These are phyloP conservation scores for Fragaria ananassa DNA, from an alignment of 306 rosid species.

Conservation along the genomic window DNA sequence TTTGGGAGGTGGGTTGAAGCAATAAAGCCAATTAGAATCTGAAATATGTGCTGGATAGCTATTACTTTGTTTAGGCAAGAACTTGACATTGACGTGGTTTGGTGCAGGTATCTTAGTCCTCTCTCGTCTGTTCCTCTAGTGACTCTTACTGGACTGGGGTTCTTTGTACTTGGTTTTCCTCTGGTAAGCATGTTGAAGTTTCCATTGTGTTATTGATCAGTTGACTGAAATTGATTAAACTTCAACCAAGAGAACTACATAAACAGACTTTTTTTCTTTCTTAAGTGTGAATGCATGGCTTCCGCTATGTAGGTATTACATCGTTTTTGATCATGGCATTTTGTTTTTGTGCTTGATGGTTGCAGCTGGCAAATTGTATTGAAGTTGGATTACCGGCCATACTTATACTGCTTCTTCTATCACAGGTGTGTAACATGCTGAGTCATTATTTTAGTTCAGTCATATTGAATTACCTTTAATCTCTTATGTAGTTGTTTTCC, in stretches of 20 bases:
- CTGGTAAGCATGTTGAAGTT: slow-evolving; percentile 34
- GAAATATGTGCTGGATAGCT: slow-evolving; percentile 7
- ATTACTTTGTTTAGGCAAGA: slow-evolving; percentile 23
- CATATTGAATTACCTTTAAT: slow-evolving; percentile 4
- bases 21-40: not conserved
- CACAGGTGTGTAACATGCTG: slow-evolving; percentile 53
- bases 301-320: not conserved
- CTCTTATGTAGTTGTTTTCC: not conserved
- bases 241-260: not conserved
- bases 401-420: slow-evolving; percentile 56
- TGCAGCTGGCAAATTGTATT: slow-evolving; percentile 77
- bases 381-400: slow-evolving; percentile 90
- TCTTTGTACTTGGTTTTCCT: slow-evolving; percentile 66
- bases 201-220: slow-evolving; percentile 4
- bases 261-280: not conserved
- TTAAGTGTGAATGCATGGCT: not conserved
- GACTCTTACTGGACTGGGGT: slow-evolving; percentile 79
- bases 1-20: slow-evolving; percentile 49
- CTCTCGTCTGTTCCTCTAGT: slow-evolving; percentile 79
- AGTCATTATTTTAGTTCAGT: slow-evolving; percentile 14
- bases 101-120: slow-evolving; percentile 75
- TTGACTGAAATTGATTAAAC: not conserved
- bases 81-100: slow-evolving; percentile 4
- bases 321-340: not conserved
- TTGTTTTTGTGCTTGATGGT: slow-evolving; percentile 22